Percentiles rank a stretch among this genome's conserved stretches.
Conservation (phyloP, 768 basidiomycete genomes). For the Amanita inopinata region DNA sequence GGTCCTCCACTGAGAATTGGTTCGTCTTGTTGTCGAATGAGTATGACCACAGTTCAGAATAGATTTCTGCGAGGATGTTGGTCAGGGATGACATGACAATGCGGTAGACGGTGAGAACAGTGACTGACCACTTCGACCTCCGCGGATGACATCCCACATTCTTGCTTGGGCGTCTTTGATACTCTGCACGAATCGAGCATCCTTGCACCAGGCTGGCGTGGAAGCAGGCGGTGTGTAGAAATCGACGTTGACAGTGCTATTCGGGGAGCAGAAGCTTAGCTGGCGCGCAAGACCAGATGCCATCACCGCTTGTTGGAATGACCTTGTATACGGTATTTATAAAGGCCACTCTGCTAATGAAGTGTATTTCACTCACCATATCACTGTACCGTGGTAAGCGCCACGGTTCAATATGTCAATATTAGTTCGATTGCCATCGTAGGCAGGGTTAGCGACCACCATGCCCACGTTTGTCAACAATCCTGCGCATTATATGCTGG, state of each 20-base stretch:
- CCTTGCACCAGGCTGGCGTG: slow-evolving; percentile 28
- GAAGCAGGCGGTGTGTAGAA: slow-evolving; percentile 14
- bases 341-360: neutral
- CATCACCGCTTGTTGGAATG: slow-evolving; percentile 37
- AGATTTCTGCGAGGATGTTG: slow-evolving; percentile 21
- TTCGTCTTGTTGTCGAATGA: slow-evolving; percentile 24
- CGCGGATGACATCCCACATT: slow-evolving; percentile 29
- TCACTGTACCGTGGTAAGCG: slow-evolving; percentile 27
- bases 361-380: slow-evolving; percentile 19
- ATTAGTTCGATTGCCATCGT: slow-evolving; percentile 31
- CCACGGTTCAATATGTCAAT: slow-evolving; percentile 25
- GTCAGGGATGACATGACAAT: neutral
- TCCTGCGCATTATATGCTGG: slow-evolving; percentile 15
- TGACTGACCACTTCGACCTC: slow-evolving; percentile 21
- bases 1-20: slow-evolving; percentile 27
- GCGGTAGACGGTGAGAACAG: neutral
- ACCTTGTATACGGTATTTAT: slow-evolving; percentile 14
- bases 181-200: slow-evolving; percentile 21
- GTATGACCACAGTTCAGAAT: slow-evolving; percentile 33
- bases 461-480: slow-evolving; percentile 36
- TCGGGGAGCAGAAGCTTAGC: slow-evolving; percentile 22
- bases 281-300: slow-evolving; percentile 31
- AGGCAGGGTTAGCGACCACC: slow-evolving; percentile 37
- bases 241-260: slow-evolving; percentile 17
- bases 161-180: slow-evolving; percentile 25